Base-by-base conservation (phyloP, 2,329 filamentous ascomycete species). In the Purpureocillium lavendulum region DNA sequence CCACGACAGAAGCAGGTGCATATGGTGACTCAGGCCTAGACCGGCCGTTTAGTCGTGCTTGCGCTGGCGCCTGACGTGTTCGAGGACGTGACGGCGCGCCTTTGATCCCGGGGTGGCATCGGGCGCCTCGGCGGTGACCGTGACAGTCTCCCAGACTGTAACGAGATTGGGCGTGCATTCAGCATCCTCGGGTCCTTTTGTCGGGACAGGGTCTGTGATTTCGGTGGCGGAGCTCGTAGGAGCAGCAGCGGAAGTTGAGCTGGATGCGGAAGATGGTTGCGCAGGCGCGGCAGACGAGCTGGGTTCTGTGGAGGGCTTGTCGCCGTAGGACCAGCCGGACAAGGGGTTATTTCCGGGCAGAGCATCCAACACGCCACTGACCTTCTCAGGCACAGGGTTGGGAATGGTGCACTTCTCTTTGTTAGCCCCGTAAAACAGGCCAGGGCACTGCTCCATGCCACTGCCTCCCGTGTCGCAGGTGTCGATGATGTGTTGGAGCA, bases 401-500 rank as follows among this genome's bases (percentile, higher is more conserved):
- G 76, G 72, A 43, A 63, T 69, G 66, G 77, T 82, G 66, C 77
- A 81, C 41, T 66, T 58, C 18, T 56, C 61, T 33, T 65, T 58
- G 58, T 75, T 78, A 34, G 73, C 48, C 32, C 73, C 72, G 39
- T 69, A 66, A 40, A 66, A 66, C 42, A 83, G 68, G 33, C 70
- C 67, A 5, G 71, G 68, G 64, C 81, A 87, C 46, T 71, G 66
- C 46, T 82, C 73, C 65, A 86, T 79, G 36, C 75, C 76, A 7
- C 54, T 47, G 41, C 71, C 71, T 36, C 76, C 72, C 34, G 72
- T 73, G 50, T 79, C 66, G 65, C 84, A 87, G 37, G 66, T 74
- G 54, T 83, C 69, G 48, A 86, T 78, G 47, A 84, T 82, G 44
- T 73, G 66, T 59, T 83, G 78, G 36, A 86, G 76, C 34, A 72